Evolutionary conservation across 352 stramenopile species (phyloP), one percentile per base, ranked within the genome.

Genomic region (Globisporangium rhizosaccharum): DNA sequence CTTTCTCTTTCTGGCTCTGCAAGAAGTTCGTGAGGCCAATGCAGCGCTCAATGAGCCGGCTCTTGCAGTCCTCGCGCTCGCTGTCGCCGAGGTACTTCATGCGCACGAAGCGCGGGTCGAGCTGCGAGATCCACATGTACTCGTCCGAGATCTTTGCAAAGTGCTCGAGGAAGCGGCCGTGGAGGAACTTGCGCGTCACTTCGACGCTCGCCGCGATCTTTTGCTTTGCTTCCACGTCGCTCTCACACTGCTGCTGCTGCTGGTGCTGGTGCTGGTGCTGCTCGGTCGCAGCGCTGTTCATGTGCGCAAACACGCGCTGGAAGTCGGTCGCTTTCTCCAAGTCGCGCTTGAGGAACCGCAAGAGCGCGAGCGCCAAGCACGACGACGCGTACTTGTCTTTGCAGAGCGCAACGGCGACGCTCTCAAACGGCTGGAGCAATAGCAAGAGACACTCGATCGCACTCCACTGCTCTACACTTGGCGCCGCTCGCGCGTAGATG

Each of bases 121-220:
- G 49, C 53, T 79, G 70, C 17, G 73, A 82, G 52, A 82, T 67
- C 73, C 73, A 82, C 62, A 79, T 75, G 30, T 77, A 54, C 44
- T 75, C 65, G 26, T 68, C 62, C 52, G 67, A 78, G 9, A 70
- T 54, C 10, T 67, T 70, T 0, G 62, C 65, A 52, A 81, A 81
- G 52, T 78, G 67, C 12, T 70, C 49, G 3, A 56, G 59, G 49
- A 81, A 78, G 45, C 75, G 62, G 6, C 60, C 68, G 46, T 72
- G 70, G 30, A 81, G 51, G 47, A 70, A 78, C 52, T 67, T 69
- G 26, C 72, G 67, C 28, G 66, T 62, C 15, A 53, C 48, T 33
- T 81, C 72, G 18, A 81, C 39, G 23, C 67, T 70, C 17, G 54
- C 67, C 7, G 63, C 63, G 37, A 77, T 74, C 46, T 62, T 56